Base-by-base conservation (phyloP, 768 basidiomycete species). In the Amanita inopinata region DNA sequence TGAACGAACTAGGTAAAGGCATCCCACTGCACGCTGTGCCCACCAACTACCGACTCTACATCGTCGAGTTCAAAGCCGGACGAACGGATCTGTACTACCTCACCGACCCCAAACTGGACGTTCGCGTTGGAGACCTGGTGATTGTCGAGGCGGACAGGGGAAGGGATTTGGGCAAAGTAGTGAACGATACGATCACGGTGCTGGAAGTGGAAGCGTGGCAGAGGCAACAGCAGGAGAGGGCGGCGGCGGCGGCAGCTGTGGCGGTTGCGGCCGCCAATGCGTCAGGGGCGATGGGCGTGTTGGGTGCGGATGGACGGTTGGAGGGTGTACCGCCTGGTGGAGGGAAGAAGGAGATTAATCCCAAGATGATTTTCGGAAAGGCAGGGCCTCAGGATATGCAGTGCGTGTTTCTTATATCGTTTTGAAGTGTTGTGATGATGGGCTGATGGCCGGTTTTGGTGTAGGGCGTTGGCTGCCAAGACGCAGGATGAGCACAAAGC, bases 101-200 rank as follows among this genome's bases (percentile, higher is more conserved):
- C 48, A 83, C 80, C 0, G 86, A 93, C 54, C 71, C 47, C 55
- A 69, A 52, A 54, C 51, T 58, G 43, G 67, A 70, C 41, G 78
- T 97, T 47, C 74, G 78, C 4, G 79, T 84, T 15, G 94, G 91
- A 2, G 94, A 97, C 56, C 66, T 91, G 27, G 94, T 98, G 48
- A 91, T 97, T 49, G 94, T 98, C 12, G 94, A 98, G 61, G 94
- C 91, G 20, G 94, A 98, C 58, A 72, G 94, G 19, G 94, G 94
- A 10, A 84, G 82, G 56, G 93, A 96, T 63, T 56, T 99, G 40
- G 94, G 94, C 27, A 87, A 83, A 63, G 82, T 96, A 14, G 76
- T 92, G 46, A 91, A 93, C 54, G 89, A 92, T 59, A 83, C 78
- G 36, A 88, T 96, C 52, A 90, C 91, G 22, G 66, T 89, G 5